These are phyloP conservation scores for Grosmannia clavigera DNA, from an alignment of 2,329 filamentous ascomycete genomes.

Conservation along the genomic window DNA sequence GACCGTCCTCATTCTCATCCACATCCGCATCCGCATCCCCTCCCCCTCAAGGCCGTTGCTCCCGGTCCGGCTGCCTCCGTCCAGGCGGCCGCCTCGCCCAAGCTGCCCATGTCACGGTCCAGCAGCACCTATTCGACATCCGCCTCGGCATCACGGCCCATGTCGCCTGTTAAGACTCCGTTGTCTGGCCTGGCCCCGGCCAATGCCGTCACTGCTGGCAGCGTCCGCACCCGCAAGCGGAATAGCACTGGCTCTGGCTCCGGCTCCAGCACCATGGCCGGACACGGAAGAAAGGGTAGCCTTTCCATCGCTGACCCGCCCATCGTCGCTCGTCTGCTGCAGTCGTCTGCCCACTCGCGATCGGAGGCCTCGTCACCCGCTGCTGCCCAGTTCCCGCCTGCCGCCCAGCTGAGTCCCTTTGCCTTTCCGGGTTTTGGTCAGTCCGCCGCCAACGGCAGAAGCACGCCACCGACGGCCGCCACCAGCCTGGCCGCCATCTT, in stretches of 20 bases:
- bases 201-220: neutral
- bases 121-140: constrained; percentile 47
- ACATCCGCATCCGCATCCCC: constrained; percentile 11
- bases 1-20: neutral
- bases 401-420: neutral
- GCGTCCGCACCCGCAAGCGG: neutral
- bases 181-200: neutral
- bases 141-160: constrained; percentile 26
- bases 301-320: constrained; percentile 14
- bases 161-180: constrained; percentile 36
- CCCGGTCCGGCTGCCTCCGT: neutral
- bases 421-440: neutral
- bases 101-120: constrained; percentile 10
- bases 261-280: constrained; percentile 1
- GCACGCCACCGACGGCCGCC: constrained; percentile 2
- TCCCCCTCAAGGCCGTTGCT: neutral
- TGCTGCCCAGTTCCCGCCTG: neutral
- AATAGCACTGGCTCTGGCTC: constrained; percentile 5
- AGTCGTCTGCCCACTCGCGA: constrained; percentile 1
- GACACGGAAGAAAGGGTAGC: constrained; percentile 29
- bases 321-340: constrained; percentile 7
- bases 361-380: constrained; percentile 9
- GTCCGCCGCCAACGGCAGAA: neutral
- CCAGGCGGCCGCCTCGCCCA: neutral
- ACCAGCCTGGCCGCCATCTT: constrained; percentile 40